Base-by-base conservation (phyloP, 2,329 filamentous ascomycete species). In the Epichloe sp. region DNA sequence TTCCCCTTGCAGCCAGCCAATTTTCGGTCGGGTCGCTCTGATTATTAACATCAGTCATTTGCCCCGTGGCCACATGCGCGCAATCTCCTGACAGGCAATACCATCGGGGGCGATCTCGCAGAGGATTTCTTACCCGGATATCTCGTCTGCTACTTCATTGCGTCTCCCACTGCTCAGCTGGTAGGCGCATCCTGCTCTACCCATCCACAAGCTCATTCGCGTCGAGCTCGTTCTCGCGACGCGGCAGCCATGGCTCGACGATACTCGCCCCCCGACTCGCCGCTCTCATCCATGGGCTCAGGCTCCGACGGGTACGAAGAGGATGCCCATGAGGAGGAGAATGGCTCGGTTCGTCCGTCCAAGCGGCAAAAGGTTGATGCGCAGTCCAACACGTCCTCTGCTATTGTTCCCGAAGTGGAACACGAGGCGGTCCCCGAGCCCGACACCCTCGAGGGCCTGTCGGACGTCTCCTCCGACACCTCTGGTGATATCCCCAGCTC, bases 391-490 rank as follows among this genome's bases (percentile, higher is more conserved):
- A 68, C 71, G 10, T 73, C 72, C 11, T 71, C 73, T 0, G 70
- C 72, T 15, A 62, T 69, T 11, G 63, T 71, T 46, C 65, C 63
- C 34, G 68, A 70, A 21, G 66, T 62, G 26, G 72, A 74, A 50
- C 66, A 66, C 47, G 74, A 77, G 44, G 63, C 70, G 8, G 71
- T 72, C 3, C 70, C 70, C 12, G 69, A 75, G 48, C 66, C 76
- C 53, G 67, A 81, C 65, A 66, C 77, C 58, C 69, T 80, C 43
- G 76, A 79, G 54, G 75, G 72, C 59, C 70, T 78, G 70, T 80
- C 80, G 48, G 86, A 89, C 50, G 83, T 97, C 54, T 95, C 89
- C 7, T 88, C 87, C 49, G 93, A 98, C 68, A 94, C 87, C 47
- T 90, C 87, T 36, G 88, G 88, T 65, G 89, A 88, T 52, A 80